phyloP scores from a whole-genome alignment of 2,329 filamentous ascomycete species.

The Boeremia exigua region DNA sequence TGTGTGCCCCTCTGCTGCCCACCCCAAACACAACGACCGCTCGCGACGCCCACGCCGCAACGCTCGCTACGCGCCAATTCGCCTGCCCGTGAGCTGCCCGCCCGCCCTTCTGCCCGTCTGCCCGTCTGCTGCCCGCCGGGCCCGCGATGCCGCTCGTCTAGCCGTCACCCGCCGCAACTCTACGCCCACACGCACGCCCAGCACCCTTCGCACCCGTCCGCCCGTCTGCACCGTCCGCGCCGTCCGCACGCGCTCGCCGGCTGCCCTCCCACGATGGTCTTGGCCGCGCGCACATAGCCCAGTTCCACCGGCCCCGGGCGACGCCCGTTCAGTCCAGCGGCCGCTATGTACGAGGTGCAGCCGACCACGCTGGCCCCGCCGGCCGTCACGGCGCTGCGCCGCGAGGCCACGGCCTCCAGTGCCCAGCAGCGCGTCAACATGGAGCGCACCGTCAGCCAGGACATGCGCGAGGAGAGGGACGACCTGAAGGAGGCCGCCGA shows the following conservation, averaged over 20 bases:
- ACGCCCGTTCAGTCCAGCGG: slow-evolving; percentile 13
- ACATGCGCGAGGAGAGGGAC: slow-evolving; percentile 91
- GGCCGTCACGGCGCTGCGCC: slow-evolving; percentile 52
- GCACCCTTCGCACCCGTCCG: background rate
- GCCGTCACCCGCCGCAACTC: background rate
- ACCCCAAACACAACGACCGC: slow-evolving; percentile 5
- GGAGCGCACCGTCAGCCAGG: slow-evolving; percentile 75
- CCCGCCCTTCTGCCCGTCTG: slow-evolving; percentile 18
- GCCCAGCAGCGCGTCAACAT: slow-evolving; percentile 49
- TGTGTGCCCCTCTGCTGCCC: slow-evolving; percentile 16
- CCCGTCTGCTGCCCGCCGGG: slow-evolving; percentile 13
- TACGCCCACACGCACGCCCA: background rate
- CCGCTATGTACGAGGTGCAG: slow-evolving; percentile 39
- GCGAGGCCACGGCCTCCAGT: slow-evolving; percentile 42
- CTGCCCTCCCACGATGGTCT: slow-evolving; percentile 40
- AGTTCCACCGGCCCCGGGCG: slow-evolving; percentile 39
- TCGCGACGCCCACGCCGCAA: background rate
- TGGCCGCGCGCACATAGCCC: slow-evolving; percentile 38
- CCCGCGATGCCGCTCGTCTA: slow-evolving; percentile 33
- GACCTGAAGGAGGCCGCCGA: slow-evolving; percentile 95
- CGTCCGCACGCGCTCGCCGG: background rate
- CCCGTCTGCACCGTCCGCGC: slow-evolving; percentile 5
- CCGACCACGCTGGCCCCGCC: slow-evolving; percentile 50
- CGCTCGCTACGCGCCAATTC: slow-evolving; percentile 13
- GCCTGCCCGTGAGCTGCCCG: slow-evolving; percentile 12